Conservation (phyloP, 2,329 filamentous ascomycete species). For the Phoma sp. region DNA sequence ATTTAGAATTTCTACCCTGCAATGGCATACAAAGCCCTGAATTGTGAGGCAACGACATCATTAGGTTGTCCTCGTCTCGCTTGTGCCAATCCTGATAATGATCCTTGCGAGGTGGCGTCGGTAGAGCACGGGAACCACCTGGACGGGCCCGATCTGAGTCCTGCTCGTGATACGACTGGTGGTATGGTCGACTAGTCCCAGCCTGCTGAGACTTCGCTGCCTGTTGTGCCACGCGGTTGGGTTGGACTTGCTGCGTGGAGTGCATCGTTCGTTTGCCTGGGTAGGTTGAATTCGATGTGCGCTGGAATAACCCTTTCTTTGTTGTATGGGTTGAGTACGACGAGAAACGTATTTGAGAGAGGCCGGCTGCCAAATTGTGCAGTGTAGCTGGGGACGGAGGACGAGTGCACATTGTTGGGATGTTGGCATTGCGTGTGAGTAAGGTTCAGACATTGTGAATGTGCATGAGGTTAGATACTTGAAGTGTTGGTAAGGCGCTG, state of each 20-base stretch:
- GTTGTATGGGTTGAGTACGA: background rate
- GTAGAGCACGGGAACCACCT: conserved; percentile 9
- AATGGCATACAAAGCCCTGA: background rate
- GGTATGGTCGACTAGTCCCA: conserved; percentile 11
- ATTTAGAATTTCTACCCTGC: background rate
- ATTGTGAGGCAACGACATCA: background rate
- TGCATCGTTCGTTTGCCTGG: conserved; percentile 1
- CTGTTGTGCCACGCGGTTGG: conserved; percentile 2
- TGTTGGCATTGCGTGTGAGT: conserved; percentile 9
- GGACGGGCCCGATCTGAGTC: conserved; percentile 6
- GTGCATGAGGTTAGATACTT: conserved; percentile 3
- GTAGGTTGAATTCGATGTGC: background rate
- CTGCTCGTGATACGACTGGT: conserved; percentile 4
- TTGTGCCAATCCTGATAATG: conserved; percentile 8
- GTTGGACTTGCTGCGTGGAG: background rate
- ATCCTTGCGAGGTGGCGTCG: conserved; percentile 11
- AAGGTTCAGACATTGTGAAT: conserved; percentile 3
- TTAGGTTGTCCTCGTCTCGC: background rate
- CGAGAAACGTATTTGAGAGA: conserved; percentile 5
- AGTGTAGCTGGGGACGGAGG: conserved; percentile 1
- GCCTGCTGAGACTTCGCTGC: conserved; percentile 9
- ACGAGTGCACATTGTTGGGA: conserved; percentile 16
- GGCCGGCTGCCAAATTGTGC: conserved; percentile 1
- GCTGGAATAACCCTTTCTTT: conserved; percentile 1
- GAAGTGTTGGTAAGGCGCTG: background rate